A percentile compares a stretch with the other conserved stretches of the same genome.
These are phyloP conservation scores for Geotrichum macrosporum DNA, from an alignment of 1,139 yeast species.

Conservation along the genomic window DNA sequence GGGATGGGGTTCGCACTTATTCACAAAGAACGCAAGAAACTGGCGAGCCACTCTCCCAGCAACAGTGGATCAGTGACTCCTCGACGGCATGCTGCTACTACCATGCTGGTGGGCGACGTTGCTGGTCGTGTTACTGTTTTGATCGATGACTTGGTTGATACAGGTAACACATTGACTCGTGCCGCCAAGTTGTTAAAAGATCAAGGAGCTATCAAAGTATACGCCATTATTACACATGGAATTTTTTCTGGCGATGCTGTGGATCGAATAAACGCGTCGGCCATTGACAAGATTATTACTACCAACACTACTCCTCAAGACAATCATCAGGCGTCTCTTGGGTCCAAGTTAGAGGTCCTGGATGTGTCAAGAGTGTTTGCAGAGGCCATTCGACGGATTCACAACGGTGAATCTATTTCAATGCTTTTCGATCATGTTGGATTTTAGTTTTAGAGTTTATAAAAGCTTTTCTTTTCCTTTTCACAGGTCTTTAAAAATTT, in stretches of 20 bases:
- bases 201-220: slow-evolving; percentile 70
- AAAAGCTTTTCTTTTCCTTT: too few species aligned
- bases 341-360: slow-evolving; percentile 73
- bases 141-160: slow-evolving; percentile 98
- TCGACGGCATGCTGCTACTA: slow-evolving; percentile 86
- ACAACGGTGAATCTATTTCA: slow-evolving; percentile 91
- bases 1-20: slow-evolving; percentile 93
- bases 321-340: slow-evolving; percentile 60
- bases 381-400: slow-evolving; percentile 91
- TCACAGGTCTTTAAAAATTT: too few species aligned
- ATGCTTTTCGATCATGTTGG: slow-evolving; percentile 74
- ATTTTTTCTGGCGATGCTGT: slow-evolving; percentile 86
- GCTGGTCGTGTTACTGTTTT: slow-evolving; percentile 78
- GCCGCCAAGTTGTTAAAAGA: slow-evolving; percentile 87
- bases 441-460: too few species aligned
- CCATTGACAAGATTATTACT: slow-evolving; percentile 76
- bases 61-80: too few species aligned
- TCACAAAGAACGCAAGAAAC: slow-evolving; percentile 94
- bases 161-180: slow-evolving; percentile 94
- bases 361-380: slow-evolving; percentile 89
- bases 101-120: slow-evolving; percentile 97
- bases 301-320: slow-evolving; percentile 93
- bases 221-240: slow-evolving; percentile 96
- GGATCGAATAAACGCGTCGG: slow-evolving; percentile 72
- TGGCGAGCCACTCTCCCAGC: too few species aligned